Base-by-base conservation (phyloP, 2,329 filamentous ascomycete species). In the Diaporthe capsici region DNA sequence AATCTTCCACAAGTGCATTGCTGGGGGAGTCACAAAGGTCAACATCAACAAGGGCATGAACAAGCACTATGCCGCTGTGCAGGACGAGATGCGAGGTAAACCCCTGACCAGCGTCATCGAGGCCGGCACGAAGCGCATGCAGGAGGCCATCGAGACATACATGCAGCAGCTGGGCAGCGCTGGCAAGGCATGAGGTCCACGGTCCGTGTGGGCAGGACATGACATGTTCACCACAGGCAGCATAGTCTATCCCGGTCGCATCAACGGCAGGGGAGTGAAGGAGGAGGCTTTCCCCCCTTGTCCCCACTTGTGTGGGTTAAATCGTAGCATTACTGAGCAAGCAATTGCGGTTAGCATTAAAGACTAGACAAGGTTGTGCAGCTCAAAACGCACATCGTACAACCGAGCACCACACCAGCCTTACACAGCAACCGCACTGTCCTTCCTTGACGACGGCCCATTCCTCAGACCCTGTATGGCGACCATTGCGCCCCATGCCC, bases 401-500 rank as follows among this genome's bases (percentile, higher is more conserved):
- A 65, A 37, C 37, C 47, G 10, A 17, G 10, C 44, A 42, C n/a
- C 53, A 12, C 28, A n/a, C 28, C 53, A 20, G 4, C 53, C 53
- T 55, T 3, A 31, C 31, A 31, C 25, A 37, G 58, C 44, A 13
- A 73, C 57, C 13, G 44, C 58, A 44, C 47, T 65, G 34, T 63
- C 71, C 37, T 73, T 73, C 20, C 58, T 65, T 6, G 71, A 34
- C 34, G 39, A 31, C n/a, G 55, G 51, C 47, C 75, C 75, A 25
- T 71, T 53, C 20, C 53, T 71, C 68, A 88, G 75, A 1, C 85
- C 87, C 77, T 84, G 82, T 58, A 89, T 86, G 2, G 85, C 88
- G 22, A 90, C 88, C 88, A 91, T 91, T 34, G 93, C 88, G n/a
- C 92, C 93, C 86, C 92, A 92, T 6, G 93, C 93, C 42, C 93